phyloP scores from a whole-genome alignment of 2,329 filamentous ascomycete genomes.

The Sarocladium oryzae region DNA sequence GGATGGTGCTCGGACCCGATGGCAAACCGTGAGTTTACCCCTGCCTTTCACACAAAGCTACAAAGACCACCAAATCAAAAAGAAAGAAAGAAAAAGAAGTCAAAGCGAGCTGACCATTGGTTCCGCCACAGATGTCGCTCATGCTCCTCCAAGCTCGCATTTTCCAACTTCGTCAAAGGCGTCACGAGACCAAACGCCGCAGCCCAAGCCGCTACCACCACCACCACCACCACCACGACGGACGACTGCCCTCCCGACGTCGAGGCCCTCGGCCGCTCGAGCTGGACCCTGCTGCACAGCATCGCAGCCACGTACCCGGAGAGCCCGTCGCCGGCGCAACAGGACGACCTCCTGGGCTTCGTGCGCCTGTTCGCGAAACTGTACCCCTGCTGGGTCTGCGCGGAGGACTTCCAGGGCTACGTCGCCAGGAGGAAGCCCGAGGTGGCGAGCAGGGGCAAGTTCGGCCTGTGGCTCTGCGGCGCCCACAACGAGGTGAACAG shows the following conservation, averaged over 20 bases:
- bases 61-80: not conserved
- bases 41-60: not conserved
- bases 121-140: conserved; percentile 23
- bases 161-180: conserved; percentile 16
- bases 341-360: conserved; percentile 72
- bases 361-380: conserved; percentile 74
- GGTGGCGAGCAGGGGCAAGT: conserved; percentile 56
- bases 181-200: conserved; percentile 16
- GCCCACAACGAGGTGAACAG: conserved; percentile 83
- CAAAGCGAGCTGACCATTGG: too few relatives aligned
- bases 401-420: conserved; percentile 82
- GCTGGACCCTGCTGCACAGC: conserved; percentile 90
- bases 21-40: conserved; percentile 79
- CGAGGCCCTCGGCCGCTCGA: conserved; percentile 74
- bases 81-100: too few relatives aligned
- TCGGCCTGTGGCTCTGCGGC: conserved; percentile 77
- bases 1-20: conserved; percentile 70
- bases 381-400: conserved; percentile 95
- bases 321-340: conserved; percentile 58
- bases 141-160: conserved; percentile 24
- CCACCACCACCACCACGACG: conserved; percentile 27
- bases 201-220: conserved; percentile 15
- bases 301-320: conserved; percentile 83
- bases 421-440: conserved; percentile 64
- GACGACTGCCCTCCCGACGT: conserved; percentile 75